Percentiles rank a stretch among this genome's conserved stretches.
Conservation (phyloP, 805 yeast genomes). For the Kluyveromyces dobzhanskii region DNA sequence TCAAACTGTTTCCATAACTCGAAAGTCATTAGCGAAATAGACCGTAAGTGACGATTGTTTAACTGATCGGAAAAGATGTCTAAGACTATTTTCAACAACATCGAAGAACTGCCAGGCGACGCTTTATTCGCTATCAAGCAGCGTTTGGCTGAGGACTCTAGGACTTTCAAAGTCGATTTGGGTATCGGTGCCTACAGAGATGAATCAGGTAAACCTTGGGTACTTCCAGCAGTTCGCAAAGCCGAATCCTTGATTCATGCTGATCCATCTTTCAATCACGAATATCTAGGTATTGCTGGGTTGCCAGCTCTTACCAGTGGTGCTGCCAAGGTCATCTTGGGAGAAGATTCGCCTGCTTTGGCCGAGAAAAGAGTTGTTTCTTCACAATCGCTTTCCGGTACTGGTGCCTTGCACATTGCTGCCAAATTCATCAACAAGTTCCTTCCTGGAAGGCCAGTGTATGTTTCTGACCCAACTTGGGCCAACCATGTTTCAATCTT, state of each 20-base stretch:
- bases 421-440: conserved; percentile 41
- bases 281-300: conserved; percentile 80
- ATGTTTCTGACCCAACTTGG: conserved; percentile 92
- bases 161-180: conserved; percentile 67
- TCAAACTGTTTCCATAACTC: too few relatives aligned
- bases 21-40: too few relatives aligned
- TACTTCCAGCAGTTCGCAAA: conserved; percentile 61
- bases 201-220: conserved; percentile 79
- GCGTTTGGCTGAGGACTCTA: conserved; percentile 48
- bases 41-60: too few relatives aligned
- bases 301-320: conserved; percentile 55
- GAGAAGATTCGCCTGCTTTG: conserved; percentile 48
- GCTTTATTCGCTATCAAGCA: conserved; percentile 79
- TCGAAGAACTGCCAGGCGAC: conserved; percentile 71
- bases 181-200: conserved; percentile 96
- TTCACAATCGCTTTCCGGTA: conserved; percentile 87
- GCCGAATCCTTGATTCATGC: conserved; percentile 61
- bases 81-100: conserved; percentile 31
- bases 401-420: conserved; percentile 90
- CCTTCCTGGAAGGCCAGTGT: conserved; percentile 39
- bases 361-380: conserved; percentile 63
- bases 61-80: conserved; percentile 10
- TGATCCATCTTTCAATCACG: conserved; percentile 67
- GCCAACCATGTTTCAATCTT: conserved; percentile 89
- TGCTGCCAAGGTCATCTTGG: conserved; percentile 68